Evolutionary conservation across 2,329 filamentous ascomycete species (phyloP).

Genomic region (Penicillium sp.): DNA sequence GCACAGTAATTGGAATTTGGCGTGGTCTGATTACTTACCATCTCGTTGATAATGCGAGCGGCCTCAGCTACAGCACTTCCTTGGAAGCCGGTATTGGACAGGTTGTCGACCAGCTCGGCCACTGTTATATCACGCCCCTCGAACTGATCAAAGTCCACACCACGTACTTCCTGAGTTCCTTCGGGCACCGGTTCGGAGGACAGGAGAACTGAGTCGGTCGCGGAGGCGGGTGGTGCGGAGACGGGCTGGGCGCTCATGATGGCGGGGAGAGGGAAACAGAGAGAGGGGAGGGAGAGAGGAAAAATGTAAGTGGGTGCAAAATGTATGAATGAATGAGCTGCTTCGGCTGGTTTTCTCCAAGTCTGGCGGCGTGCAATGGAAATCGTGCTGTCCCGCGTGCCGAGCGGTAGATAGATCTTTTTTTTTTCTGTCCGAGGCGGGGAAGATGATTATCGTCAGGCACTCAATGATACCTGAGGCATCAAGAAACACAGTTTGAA

Average conservation of each 20-base stretch:
- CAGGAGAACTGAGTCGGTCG: conserved; percentile 79
- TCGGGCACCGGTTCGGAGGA: conserved; percentile 77
- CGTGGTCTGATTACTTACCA: conserved; percentile 58
- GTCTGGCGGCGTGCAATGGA: too few species aligned
- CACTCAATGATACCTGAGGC: conserved; percentile 10
- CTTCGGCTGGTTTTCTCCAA: too few species aligned
- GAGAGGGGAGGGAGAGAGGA: conserved; percentile 41
- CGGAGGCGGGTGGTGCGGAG: conserved; percentile 55
- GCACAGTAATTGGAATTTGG: background rate
- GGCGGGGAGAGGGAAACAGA: background rate
- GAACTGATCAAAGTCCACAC: conserved; percentile 85
- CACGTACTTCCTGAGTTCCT: conserved; percentile 75
- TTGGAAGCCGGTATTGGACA: conserved; percentile 84
- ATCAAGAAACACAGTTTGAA: background rate
- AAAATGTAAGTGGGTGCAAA: background rate
- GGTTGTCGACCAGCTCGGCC: conserved; percentile 75
- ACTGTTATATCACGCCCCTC: conserved; percentile 72
- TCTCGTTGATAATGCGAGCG: conserved; percentile 87
- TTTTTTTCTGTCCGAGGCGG: conserved; percentile 14
- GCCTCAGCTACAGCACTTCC: conserved; percentile 80
- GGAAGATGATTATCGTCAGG: conserved; percentile 6
- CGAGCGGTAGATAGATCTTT: background rate
- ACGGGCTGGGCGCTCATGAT: conserved; percentile 25
- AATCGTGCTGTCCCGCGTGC: too few species aligned
- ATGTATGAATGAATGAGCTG: background rate